Percentiles rank a stretch among this genome's conserved stretches.
Conservation (phyloP, 2,329 filamentous ascomycete species). For the Stemphylium beticola region DNA sequence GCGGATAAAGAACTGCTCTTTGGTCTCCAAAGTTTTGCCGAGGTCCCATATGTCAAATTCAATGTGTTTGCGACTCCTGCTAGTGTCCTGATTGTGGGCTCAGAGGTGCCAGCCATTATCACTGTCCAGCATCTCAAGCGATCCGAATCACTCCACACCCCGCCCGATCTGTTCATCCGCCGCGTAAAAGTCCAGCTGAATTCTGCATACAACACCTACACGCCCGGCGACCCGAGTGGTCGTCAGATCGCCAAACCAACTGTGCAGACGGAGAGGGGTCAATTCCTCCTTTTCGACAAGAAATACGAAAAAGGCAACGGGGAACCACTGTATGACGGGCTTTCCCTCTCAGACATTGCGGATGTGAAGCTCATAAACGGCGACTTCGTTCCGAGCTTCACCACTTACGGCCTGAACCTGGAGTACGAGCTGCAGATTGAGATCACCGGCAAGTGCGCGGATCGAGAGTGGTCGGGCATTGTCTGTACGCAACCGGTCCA, state of each 20-base stretch:
- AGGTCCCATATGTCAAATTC: conserved; percentile 32
- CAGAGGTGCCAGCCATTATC: conserved; percentile 21
- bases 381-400: conserved; percentile 29
- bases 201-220: conserved; percentile 19
- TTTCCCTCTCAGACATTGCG: conserved; percentile 18
- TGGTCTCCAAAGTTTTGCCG: conserved; percentile 23
- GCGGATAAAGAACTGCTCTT: conserved; percentile 32
- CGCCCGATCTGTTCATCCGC: conserved; percentile 32
- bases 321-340: conserved; percentile 23
- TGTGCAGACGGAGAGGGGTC: conserved; percentile 13
- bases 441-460: conserved; percentile 35
- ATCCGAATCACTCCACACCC: conserved; percentile 28
- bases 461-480: conserved; percentile 27
- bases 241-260: conserved; percentile 8
- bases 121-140: conserved; percentile 33
- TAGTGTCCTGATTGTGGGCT: conserved; percentile 27
- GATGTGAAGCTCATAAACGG: conserved; percentile 14
- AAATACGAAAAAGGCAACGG: conserved; percentile 23
- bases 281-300: conserved; percentile 23
- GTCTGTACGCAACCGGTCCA: conserved; percentile 25
- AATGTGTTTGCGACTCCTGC: conserved; percentile 30
- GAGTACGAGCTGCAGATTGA: conserved; percentile 33
- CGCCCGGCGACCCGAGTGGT: conserved; percentile 15
- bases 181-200: conserved; percentile 31
- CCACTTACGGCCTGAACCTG: conserved; percentile 32